These are phyloP conservation scores for Trametes sanguinea DNA, from an alignment of 768 basidiomycete species.

Conservation along the genomic window DNA sequence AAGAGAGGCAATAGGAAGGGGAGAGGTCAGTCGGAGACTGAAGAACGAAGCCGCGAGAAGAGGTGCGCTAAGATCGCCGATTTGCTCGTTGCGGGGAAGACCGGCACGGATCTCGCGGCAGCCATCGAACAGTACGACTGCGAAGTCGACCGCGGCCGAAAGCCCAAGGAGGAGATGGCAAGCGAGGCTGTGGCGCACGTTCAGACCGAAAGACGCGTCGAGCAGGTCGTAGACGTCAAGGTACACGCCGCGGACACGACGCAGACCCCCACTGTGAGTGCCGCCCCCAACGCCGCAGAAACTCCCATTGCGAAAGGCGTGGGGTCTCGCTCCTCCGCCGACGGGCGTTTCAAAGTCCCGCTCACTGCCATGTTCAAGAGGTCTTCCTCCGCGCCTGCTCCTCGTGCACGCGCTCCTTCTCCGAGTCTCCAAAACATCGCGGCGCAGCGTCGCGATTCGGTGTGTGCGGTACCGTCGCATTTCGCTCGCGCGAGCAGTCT, in stretches of 20 bases:
- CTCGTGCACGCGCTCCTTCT: conserved; percentile 24
- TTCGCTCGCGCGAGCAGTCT: conserved; percentile 15
- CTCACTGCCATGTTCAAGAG: conserved; percentile 69
- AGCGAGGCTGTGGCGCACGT: conserved; percentile 13
- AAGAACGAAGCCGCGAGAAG: conserved; percentile 53
- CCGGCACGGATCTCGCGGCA: conserved; percentile 57
- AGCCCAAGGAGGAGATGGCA: conserved; percentile 31
- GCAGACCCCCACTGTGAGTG: neutral
- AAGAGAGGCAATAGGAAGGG: conserved; percentile 37
- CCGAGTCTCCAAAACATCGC: conserved; percentile 10
- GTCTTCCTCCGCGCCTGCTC: conserved; percentile 56
- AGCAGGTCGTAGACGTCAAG: conserved; percentile 5
- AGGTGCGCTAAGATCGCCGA: conserved; percentile 70
- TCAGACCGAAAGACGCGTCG: conserved; percentile 16
- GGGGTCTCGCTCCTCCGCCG: conserved; percentile 14
- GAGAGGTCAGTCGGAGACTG: conserved; percentile 38
- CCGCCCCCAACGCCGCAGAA: neutral
- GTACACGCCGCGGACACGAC: conserved; percentile 12
- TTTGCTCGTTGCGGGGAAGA: conserved; percentile 66
- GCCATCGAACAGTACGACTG: conserved; percentile 66
- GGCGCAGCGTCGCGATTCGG: conserved; percentile 17
- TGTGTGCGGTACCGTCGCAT: conserved; percentile 15
- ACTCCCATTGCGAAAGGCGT: neutral
- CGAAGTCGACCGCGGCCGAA: conserved; percentile 24
- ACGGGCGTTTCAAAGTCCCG: conserved; percentile 46